A percentile compares a stretch with the other conserved stretches of the same genome.
Evolutionary conservation across 148 eudicot genomes (phyloP).

Genomic region (Linanthus parryae): DNA sequence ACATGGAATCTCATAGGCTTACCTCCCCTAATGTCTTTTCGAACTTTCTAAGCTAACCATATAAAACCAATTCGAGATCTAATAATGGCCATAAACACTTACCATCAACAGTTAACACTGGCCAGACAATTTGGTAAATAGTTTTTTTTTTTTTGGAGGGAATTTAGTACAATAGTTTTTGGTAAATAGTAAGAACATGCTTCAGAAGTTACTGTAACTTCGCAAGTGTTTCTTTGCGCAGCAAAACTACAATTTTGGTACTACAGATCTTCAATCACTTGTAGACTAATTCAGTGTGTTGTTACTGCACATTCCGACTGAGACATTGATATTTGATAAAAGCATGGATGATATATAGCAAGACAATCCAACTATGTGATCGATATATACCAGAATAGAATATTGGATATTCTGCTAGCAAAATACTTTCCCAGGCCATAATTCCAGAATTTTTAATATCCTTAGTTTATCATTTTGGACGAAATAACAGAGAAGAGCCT

Average conservation of each 20-base stretch:
- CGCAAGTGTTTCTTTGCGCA: neutral
- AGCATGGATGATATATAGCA: neutral
- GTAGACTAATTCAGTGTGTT: neutral
- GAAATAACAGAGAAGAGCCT: neutral
- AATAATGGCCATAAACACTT: too few species aligned
- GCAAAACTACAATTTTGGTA: neutral
- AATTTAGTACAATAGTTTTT: too few species aligned
- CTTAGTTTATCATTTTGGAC: neutral
- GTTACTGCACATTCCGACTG: neutral
- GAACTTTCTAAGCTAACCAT: too few species aligned
- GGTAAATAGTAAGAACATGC: too few species aligned
- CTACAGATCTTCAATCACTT: conserved; percentile 8
- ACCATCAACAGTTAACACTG: too few species aligned
- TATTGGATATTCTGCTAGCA: neutral
- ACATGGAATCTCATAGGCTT: too few species aligned
- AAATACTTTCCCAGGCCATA: conserved; percentile 3
- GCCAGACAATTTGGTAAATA: too few species aligned
- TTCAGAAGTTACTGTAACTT: neutral
- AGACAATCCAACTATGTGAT: neutral
- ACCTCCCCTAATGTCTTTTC: too few species aligned
- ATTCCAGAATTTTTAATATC: conserved; percentile 4
- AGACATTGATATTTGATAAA: neutral
- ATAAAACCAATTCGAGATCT: too few species aligned
- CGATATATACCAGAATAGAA: neutral
- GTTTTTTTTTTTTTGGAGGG: too few species aligned